A percentile compares a stretch with the other conserved stretches of the same genome.
These are phyloP conservation scores for Chlorella sorokiniana DNA, from an alignment of 139 green algal species.

Conservation along the genomic window DNA sequence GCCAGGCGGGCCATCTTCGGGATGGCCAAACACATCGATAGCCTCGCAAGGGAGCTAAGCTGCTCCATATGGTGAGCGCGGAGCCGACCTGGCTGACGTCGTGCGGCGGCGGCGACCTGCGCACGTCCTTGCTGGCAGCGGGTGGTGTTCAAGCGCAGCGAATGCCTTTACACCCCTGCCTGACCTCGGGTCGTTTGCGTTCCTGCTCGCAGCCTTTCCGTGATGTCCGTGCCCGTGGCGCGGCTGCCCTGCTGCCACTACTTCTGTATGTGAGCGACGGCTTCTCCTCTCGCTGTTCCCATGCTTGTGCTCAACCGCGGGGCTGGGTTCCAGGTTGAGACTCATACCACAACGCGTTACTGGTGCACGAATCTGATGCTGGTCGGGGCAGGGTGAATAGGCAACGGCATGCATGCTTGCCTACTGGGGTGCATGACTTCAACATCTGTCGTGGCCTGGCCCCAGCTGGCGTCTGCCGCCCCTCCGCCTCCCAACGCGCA, in stretches of 20 bases:
- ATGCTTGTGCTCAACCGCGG: background rate
- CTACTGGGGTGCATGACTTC: background rate
- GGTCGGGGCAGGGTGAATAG: too few species aligned
- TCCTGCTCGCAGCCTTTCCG: constrained; percentile 33
- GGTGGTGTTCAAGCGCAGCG: too few species aligned
- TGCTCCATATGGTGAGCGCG: constrained; percentile 48
- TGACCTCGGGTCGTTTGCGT: background rate
- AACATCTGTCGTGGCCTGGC: background rate
- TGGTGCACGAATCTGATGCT: too few species aligned
- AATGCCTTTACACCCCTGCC: background rate
- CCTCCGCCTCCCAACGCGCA: constrained; percentile 1
- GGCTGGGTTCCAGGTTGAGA: too few species aligned
- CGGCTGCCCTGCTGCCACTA: constrained; percentile 60
- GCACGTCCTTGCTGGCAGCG: background rate
- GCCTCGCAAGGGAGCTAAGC: constrained; percentile 37
- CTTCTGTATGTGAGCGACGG: constrained; percentile 53
- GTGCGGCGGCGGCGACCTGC: background rate
- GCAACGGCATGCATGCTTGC: background rate
- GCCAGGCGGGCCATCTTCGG: background rate
- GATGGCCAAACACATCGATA: constrained; percentile 24
- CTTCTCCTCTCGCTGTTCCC: background rate
- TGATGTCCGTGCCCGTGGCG: constrained; percentile 37
- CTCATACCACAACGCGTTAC: too few species aligned
- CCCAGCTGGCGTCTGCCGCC: background rate
- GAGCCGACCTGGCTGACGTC: too few species aligned